phyloP scores from a whole-genome alignment of 495 filamentous ascomycete species.

The Emericellopsis terricola region DNA sequence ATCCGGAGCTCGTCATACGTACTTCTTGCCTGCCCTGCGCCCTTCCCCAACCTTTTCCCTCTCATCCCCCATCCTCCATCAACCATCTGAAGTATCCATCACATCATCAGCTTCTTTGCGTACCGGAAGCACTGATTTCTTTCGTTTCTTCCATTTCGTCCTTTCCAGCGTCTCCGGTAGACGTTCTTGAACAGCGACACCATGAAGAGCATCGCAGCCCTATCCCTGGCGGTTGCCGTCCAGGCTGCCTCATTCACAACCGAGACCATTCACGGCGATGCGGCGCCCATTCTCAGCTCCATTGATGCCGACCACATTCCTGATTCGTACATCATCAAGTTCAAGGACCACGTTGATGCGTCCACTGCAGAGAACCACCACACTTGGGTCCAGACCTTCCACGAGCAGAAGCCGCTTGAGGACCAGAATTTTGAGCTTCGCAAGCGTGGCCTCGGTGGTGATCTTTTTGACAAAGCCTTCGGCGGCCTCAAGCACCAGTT shows the following conservation, averaged over 20 bases:
- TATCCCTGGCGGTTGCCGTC: slow-evolving; percentile 48
- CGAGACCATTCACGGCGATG: slow-evolving; percentile 67
- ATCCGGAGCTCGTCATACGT: slow-evolving; percentile 7
- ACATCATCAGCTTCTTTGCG: slow-evolving; percentile 11
- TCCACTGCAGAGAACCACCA: slow-evolving; percentile 57
- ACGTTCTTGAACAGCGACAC: slow-evolving; percentile 15
- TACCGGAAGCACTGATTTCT: slow-evolving; percentile 8
- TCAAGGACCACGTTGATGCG: slow-evolving; percentile 82
- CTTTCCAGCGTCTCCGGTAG: slow-evolving; percentile 5
- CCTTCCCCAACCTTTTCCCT: slow-evolving; percentile 14
- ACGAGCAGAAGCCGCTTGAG: slow-evolving; percentile 33
- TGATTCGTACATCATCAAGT: slow-evolving; percentile 92
- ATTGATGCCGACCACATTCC: slow-evolving; percentile 54
- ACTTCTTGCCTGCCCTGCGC: slow-evolving; percentile 22
- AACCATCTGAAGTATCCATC: slow-evolving; percentile 10
- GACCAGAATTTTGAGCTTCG: slow-evolving; percentile 52
- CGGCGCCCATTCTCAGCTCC: slow-evolving; percentile 77
- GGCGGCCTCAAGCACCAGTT: slow-evolving; percentile 87
- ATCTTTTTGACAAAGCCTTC: slow-evolving; percentile 50
- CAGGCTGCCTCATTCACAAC: slow-evolving; percentile 55
- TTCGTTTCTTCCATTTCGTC: slow-evolving; percentile 14
- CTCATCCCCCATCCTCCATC: neutral
- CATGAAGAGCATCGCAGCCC: slow-evolving; percentile 58
- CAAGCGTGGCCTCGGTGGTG: slow-evolving; percentile 61
- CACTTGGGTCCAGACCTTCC: slow-evolving; percentile 80